Evolutionary conservation across 192 early-diverging fungal species (phyloP).

Genomic region (Anaeromyces robustus): DNA sequence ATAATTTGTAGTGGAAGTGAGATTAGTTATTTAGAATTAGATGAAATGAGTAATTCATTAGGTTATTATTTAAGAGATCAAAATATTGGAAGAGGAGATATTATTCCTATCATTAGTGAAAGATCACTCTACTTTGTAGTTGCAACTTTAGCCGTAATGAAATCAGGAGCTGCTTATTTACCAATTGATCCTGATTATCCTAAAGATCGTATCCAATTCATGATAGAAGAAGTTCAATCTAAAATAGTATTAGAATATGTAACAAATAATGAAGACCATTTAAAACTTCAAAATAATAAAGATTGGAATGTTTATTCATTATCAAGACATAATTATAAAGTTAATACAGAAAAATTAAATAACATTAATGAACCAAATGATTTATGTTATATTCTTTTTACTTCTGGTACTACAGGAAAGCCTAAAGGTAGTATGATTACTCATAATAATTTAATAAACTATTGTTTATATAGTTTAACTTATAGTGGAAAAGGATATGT

Average conservation of each 20-base stretch:
- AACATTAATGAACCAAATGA: not conserved
- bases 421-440: constrained; percentile 9
- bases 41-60: too few species aligned
- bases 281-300: too few species aligned
- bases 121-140: not conserved
- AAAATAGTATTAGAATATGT: too few species aligned
- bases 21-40: too few species aligned
- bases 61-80: too few species aligned
- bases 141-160: constrained; percentile 10
- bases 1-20: too few species aligned
- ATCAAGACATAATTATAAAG: not conserved
- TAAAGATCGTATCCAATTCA: constrained; percentile 8
- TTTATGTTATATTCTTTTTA: constrained; percentile 1
- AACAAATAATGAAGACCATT: too few species aligned
- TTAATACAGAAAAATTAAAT: not conserved
- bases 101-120: too few species aligned
- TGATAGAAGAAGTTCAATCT: constrained; percentile 1
- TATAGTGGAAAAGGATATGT: too few species aligned
- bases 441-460: constrained; percentile 9
- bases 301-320: too few species aligned
- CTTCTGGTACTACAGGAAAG: constrained; percentile 12
- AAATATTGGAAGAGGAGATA: too few species aligned
- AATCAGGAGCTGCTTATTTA: constrained; percentile 16
- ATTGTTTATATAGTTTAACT: too few species aligned
- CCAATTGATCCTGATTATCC: constrained; percentile 13